Conservation (phyloP, 2,329 filamentous ascomycete genomes). For the Zymoseptoria ardabiliae region DNA sequence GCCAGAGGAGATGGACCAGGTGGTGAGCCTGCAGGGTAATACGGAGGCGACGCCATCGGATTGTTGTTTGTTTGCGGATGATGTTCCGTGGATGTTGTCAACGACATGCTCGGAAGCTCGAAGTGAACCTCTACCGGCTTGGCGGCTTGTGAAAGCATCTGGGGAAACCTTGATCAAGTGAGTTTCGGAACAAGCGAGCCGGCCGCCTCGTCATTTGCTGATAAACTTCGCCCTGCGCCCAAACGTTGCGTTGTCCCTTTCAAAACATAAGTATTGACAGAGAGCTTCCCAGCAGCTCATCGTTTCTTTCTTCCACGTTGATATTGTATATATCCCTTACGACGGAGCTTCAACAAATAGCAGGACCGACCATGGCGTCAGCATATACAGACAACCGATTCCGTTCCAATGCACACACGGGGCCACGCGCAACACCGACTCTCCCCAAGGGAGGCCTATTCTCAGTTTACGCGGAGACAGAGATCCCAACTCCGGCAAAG, state of each 20-base stretch:
- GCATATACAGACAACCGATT: constrained; percentile 22
- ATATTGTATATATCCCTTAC: not conserved
- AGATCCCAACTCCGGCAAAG: constrained; percentile 35
- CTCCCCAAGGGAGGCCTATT: constrained; percentile 28
- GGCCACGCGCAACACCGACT: constrained; percentile 22
- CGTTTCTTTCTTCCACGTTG: not conserved
- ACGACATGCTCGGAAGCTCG: not conserved
- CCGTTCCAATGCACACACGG: constrained; percentile 21
- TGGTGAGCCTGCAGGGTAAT: constrained; percentile 17
- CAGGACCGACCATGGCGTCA: constrained; percentile 4
- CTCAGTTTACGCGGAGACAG: constrained; percentile 27
- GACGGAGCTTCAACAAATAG: not conserved
- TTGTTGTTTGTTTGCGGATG: not conserved
- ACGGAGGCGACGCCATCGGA: constrained; percentile 20
- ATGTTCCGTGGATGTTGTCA: not conserved
- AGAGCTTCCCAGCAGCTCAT: not conserved
- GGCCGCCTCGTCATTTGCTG: not conserved
- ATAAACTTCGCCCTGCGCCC: not conserved
- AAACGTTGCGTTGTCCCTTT: not conserved
- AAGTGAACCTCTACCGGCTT: not conserved
- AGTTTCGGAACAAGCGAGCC: not conserved
- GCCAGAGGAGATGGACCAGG: constrained; percentile 18
- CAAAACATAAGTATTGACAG: not conserved
- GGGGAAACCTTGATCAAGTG: not conserved
- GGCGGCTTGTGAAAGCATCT: not conserved